phyloP scores from a whole-genome alignment of 78 protist species.

The Emiliania huxleyi region DNA sequence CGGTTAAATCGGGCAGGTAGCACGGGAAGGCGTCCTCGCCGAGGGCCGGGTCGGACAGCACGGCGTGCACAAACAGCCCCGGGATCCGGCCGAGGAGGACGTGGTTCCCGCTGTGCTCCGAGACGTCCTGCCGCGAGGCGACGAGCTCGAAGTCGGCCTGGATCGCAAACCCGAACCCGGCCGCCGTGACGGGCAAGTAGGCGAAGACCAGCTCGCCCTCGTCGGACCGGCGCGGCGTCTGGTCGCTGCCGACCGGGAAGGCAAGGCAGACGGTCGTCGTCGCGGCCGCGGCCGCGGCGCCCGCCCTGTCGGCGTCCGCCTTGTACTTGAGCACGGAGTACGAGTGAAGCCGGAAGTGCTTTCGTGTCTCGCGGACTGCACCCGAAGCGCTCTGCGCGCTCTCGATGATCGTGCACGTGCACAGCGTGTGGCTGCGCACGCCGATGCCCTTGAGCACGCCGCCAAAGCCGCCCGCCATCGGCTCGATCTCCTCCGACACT shows the following conservation, averaged over 20 bases:
- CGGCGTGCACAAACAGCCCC: background rate
- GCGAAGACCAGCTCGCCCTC: background rate
- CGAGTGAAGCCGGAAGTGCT: background rate
- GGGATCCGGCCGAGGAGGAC: background rate
- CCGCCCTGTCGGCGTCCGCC: background rate
- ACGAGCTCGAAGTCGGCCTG: background rate
- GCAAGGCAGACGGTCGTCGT: background rate
- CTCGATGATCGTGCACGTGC: no score
- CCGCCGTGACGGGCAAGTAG: background rate
- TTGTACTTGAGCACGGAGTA: no score
- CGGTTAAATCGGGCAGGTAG: no score
- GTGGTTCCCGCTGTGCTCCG: background rate
- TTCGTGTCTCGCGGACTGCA: background rate
- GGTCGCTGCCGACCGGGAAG: background rate
- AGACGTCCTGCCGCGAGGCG: background rate
- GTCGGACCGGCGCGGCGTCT: background rate
- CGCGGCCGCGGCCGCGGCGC: background rate
- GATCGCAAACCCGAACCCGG: background rate
- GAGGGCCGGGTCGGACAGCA: no score
- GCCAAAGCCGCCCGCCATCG: no score
- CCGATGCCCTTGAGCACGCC: no score
- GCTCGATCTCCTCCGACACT: no score
- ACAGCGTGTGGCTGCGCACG: no score
- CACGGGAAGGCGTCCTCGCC: no score
- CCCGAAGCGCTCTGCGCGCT: no score